phyloP scores from a whole-genome alignment of 2,329 filamentous ascomycete species.

The Oidium heveae region DNA sequence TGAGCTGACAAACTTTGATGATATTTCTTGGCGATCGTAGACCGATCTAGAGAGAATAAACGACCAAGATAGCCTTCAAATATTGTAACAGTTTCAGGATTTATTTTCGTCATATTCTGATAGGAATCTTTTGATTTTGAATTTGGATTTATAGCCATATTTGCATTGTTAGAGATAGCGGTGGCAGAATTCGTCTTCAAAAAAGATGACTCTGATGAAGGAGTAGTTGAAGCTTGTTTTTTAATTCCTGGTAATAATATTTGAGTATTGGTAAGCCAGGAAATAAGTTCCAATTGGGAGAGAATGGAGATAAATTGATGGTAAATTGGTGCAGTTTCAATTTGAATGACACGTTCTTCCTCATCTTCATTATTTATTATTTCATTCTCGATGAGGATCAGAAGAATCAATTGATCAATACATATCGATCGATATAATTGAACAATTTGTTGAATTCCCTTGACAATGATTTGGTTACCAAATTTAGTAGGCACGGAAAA shows the following conservation, averaged over 20 bases:
- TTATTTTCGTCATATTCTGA: slow-evolving; percentile 8
- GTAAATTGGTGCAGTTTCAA: slow-evolving; percentile 50
- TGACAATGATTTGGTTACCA: slow-evolving; percentile 49
- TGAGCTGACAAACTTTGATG: slow-evolving; percentile 28
- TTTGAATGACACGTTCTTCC: slow-evolving; percentile 21
- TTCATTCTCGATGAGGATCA: slow-evolving; percentile 70
- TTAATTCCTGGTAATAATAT: slow-evolving; percentile 22
- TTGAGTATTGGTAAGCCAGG: slow-evolving; percentile 38
- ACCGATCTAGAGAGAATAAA: slow-evolving; percentile 31
- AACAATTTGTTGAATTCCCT: slow-evolving; percentile 55
- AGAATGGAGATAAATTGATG: slow-evolving; percentile 44
- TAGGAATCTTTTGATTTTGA: slow-evolving; percentile 16
- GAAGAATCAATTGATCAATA: slow-evolving; percentile 57
- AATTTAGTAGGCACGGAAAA: slow-evolving; percentile 29
- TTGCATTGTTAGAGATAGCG: slow-evolving; percentile 8
- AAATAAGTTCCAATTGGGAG: slow-evolving; percentile 45
- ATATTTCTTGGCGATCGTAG: slow-evolving; percentile 12
- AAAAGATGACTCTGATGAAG: no score
- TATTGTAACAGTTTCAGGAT: slow-evolving; percentile 21
- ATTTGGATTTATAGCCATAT: slow-evolving; percentile 9
- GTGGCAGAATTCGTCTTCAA: no score
- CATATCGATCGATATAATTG: slow-evolving; percentile 48
- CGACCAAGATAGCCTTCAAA: slow-evolving; percentile 34
- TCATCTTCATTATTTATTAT: slow-evolving; percentile 43
- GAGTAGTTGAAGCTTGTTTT: no score